phyloP scores from a whole-genome alignment of 495 filamentous ascomycete genomes.

The Aspergillus asperescens region DNA sequence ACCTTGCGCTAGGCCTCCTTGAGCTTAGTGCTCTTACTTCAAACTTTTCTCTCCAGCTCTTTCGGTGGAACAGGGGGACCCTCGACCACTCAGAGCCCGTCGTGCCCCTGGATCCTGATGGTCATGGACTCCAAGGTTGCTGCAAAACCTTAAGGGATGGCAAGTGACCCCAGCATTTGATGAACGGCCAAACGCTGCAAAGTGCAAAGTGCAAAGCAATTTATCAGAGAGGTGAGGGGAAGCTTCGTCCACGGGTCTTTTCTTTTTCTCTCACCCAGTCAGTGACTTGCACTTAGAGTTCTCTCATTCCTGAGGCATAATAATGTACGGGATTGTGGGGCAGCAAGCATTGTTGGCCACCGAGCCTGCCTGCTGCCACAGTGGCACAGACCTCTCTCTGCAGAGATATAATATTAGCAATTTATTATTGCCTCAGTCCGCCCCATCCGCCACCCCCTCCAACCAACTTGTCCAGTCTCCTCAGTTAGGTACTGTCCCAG shows the following conservation, averaged over 20 bases:
- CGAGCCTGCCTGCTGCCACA: not conserved
- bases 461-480: not conserved
- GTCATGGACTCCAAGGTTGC: slow-evolving; percentile 1
- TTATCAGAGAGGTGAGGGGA: no score
- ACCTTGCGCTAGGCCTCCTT: not conserved
- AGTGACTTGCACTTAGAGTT: no score
- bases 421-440: slow-evolving; percentile 10
- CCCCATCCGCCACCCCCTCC: slow-evolving; percentile 12
- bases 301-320: no score
- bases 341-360: not conserved
- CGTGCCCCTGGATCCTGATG: slow-evolving; percentile 1
- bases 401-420: not conserved
- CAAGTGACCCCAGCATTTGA: not conserved
- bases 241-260: not conserved
- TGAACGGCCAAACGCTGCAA: not conserved
- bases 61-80: not conserved
- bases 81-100: not conserved
- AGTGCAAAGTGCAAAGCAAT: no score
- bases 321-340: not conserved
- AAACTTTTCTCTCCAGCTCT: slow-evolving; percentile 7
- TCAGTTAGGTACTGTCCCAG: no score
- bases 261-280: no score
- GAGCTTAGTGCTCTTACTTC: not conserved
- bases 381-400: slow-evolving; percentile 8
- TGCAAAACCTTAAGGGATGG: not conserved